Base-by-base conservation (phyloP, 345 rosid genomes). In the Brassica incana region DNA sequence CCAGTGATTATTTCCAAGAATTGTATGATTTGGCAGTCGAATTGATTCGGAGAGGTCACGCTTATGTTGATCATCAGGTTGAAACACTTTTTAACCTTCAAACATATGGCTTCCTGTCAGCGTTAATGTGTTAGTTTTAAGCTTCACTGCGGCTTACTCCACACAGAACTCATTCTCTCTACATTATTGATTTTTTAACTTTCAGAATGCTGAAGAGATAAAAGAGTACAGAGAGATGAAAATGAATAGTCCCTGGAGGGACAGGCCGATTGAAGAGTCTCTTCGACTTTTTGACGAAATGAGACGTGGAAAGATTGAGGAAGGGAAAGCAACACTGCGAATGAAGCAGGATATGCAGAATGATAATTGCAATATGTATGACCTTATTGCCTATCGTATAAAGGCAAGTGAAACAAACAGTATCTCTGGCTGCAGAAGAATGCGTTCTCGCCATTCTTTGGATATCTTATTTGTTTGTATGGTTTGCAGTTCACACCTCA, bases 311-410 rank as follows among this genome's bases (percentile, higher is more conserved):
- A 52, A 84, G 86, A 88, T 95, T 68, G 97, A 88, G 76, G 98
- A 93, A 87, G 99, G 98, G 36, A 92, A 93, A 78, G 98, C 99
- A 48, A 95, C 99, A 12, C 56, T 93, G 40, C 84, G 98, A 85
- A 93, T 95, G 99, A 95, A 91, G 86, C 99, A 95, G 73, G 99
- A 95, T 73, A 95, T 95, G 99, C 98, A 91, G 88, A 93, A 89
- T 85, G 95, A 95, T 76, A 93, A 93, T 77, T 87, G 20, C 67
- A 93, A 95, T 84, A 95, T 95, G 99, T 95, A 90, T 80, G 98
- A 95, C 78, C 98, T 95, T 59, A 93, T 95, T 78, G 99, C 99
- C 15, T 95, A 95, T 84, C 92, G 99, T 68, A 93, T 95, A 82
- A 95, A 93, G 98, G 97, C 81, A 88, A 84, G 91, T 86, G 43